Evolutionary conservation across 1,284 basidiomycete genomes (phyloP), one percentile per base, ranked within the genome.

Genomic region (Cutaneotrichosporon daszewskae): DNA sequence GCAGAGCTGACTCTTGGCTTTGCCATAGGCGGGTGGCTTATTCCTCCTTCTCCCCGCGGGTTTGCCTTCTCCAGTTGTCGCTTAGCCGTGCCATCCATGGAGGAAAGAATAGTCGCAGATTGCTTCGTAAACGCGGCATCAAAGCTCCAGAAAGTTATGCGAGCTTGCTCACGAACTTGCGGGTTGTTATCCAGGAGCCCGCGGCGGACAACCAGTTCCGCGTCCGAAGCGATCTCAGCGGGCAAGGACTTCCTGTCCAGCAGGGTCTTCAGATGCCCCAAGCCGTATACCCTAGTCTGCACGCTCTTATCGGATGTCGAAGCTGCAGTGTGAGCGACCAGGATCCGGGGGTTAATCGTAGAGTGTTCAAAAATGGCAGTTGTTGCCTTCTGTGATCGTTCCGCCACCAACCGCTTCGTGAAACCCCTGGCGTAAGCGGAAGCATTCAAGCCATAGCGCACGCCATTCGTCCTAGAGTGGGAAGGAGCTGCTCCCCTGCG

Each of bases 331-430:
- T 88, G 76, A 13, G 84, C 77, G 4, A 94, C 65, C 42, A 86
- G 68, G 8, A 78, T 66, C 22, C 85, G 80, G n/a, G 85, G 81
- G 43, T 82, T 83, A 38, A 82, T 76, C 2, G 85, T 83, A 1
- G 83, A 80, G 55, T 85, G 72, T 9, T 74, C 74, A 27, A 98
- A 79, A 50, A 97, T 77, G 5, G 77, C 74, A 1, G 78, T 76
- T 2, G 87, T 78, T 1, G 81, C 77, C 6, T 77, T 74, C 64
- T 97, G 95, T 0, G 91, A 88, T 43, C 84, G 83, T 45, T 87
- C 83, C 11, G 87, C 89, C 25, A 84, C 81, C 35, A 97, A 83
- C 66, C 91, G 95, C 72, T 99, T 99, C n/a, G 94, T 97, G 48
- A 88, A 83, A 7, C 83, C 49, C 2, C 53, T 54, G 40, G 7